Evolutionary conservation across 2,329 filamentous ascomycete species (phyloP), one percentile per base, ranked within the genome.

Genomic region (Daldinia eschscholtzii): DNA sequence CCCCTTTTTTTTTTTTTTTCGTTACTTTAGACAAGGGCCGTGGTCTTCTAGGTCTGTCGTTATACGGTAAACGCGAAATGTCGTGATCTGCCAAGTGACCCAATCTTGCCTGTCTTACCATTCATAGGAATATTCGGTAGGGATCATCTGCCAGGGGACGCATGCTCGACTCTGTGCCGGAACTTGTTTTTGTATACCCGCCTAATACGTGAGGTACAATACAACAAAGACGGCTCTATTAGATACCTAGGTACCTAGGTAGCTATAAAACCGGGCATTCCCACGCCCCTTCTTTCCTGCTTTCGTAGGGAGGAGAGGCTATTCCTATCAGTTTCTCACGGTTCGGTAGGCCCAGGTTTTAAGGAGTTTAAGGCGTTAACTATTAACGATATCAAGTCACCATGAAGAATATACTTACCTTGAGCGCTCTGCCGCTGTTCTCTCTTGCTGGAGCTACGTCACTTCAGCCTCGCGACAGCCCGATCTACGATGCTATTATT

Each of bases 401-500:
- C 55, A 73, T 73, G 69, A 70, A 70, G 67, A 70, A 61, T 56
- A 58, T 68, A 55, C 5, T 70, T 37, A 53, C 66, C n/a, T 18
- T 69, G 7, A 60, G 66, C 58, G 30, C 46, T 37, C 39, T 73
- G 57, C 60, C 69, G 10, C 48, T 73, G 26, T 58, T 73, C 23
- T 69, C 65, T 18, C 65, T 72, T 37, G 70, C 57, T 6, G 57
- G 61, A 15, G 70, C 70, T 20, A 58, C 65, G 7, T 23, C 53
- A 20, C 18, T 70, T 10, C 9, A 18, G 4, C 60, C 67, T 18
- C 65, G 65, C 6, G 63, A 67, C 39, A 53, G 59, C 7, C 39
- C 61, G 6, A 59, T 56, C 73, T 88, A 85, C 72, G 87, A 89
- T 78, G 86, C 83, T 64, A 82, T 89, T 46, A 79, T 89, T 41